Conservation (phyloP, 208 protist species). For the Leishmania arabica region DNA sequence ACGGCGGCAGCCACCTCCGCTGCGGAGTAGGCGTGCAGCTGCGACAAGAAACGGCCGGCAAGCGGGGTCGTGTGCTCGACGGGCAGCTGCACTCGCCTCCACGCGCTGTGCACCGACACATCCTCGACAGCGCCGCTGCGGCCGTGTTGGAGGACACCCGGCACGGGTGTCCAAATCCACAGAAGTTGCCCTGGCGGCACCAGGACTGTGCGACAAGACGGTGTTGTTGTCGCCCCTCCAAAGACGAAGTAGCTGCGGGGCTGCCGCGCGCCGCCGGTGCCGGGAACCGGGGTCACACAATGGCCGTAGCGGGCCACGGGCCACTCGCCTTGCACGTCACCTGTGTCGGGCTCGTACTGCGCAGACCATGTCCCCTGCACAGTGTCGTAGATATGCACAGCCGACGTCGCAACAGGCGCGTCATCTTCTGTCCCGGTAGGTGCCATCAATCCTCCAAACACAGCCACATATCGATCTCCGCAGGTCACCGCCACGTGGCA, state of each 20-base stretch:
- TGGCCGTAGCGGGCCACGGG: conserved; percentile 64
- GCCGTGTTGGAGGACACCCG: neutral
- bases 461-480: conserved; percentile 33
- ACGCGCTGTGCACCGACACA: conserved; percentile 23
- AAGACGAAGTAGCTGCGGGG: conserved; percentile 29
- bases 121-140: neutral
- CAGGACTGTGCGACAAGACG: conserved; percentile 14
- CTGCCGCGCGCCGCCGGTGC: conserved; percentile 31
- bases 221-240: conserved; percentile 21
- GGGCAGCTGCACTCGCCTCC: conserved; percentile 47
- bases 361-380: conserved; percentile 34
- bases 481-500: conserved; percentile 55
- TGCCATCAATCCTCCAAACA: conserved; percentile 50
- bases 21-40: conserved; percentile 32
- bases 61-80: conserved; percentile 24
- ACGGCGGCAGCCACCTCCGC: conserved; percentile 17
- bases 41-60: conserved; percentile 39
- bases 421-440: neutral
- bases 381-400: conserved; percentile 47
- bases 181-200: conserved; percentile 50
- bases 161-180: conserved; percentile 50
- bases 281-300: conserved; percentile 37
- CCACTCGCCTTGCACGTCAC: conserved; percentile 28
- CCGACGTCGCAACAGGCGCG: conserved; percentile 29
- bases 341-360: neutral